Evolutionary conservation across 1,139 yeast species (phyloP).

Genomic region (Yamadazyma mexicana): DNA sequence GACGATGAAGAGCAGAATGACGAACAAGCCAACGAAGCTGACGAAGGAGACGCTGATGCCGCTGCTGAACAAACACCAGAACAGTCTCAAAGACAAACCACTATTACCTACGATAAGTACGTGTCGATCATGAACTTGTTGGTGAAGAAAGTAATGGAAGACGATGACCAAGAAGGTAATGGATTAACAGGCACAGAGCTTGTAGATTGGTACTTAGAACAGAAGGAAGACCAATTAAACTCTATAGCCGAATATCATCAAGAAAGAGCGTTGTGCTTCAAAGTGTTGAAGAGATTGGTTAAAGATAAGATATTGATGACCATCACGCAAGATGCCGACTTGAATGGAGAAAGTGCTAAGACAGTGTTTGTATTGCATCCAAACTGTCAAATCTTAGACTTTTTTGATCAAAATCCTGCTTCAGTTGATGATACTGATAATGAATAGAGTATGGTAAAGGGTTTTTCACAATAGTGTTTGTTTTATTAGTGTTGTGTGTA

Average conservation of each 20-base stretch:
- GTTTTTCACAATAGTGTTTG: neutral
- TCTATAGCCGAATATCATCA: constrained; percentile 70
- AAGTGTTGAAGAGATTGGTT: constrained; percentile 80
- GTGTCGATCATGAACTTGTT: constrained; percentile 79
- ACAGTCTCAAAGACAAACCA: constrained; percentile 10
- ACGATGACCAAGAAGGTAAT: constrained; percentile 50
- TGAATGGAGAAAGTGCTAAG: constrained; percentile 23
- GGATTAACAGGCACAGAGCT: constrained; percentile 74
- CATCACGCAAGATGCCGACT: constrained; percentile 59
- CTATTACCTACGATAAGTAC: constrained; percentile 84
- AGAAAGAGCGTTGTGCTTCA: constrained; percentile 72
- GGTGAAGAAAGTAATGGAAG: constrained; percentile 68
- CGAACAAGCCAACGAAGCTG: constrained; percentile 9
- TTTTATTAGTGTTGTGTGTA: neutral
- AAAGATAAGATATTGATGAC: constrained; percentile 86
- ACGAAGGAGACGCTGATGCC: constrained; percentile 7
- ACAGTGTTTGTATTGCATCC: constrained; percentile 81
- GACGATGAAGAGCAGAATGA: constrained; percentile 23
- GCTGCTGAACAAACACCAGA: constrained; percentile 1
- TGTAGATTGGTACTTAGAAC: constrained; percentile 77
- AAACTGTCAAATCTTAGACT: constrained; percentile 76
- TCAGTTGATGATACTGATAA: constrained; percentile 18
- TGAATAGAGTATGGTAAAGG: no score
- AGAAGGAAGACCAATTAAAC: constrained; percentile 68
- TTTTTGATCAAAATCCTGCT: constrained; percentile 37